Evolutionary conservation across 148 eudicot genomes (phyloP).

Genomic region (Fagopyrum tataricum): DNA sequence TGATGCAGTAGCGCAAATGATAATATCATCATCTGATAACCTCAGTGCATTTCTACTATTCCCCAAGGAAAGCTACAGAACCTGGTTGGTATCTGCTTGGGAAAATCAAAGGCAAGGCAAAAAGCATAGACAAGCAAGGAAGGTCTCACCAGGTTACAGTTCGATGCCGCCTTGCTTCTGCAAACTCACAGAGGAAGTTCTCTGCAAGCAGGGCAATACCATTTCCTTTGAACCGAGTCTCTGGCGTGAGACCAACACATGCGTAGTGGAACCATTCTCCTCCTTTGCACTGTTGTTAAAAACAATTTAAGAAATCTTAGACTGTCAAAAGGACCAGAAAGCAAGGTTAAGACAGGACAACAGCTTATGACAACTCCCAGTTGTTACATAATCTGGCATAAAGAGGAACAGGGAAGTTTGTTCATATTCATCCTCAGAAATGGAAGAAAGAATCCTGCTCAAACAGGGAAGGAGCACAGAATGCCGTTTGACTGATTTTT

Average conservation of each 20-base stretch:
- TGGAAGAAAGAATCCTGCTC: background rate
- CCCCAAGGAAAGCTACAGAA: background rate
- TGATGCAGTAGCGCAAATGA: background rate
- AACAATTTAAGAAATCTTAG: background rate
- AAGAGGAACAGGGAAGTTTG: constrained; percentile 2
- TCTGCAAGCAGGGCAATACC: constrained; percentile 98
- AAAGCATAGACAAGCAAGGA: background rate
- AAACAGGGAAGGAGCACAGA: background rate
- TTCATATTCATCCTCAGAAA: background rate
- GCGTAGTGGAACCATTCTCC: constrained; percentile 99
- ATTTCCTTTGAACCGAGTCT: constrained; percentile 93
- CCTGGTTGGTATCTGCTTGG: too few species aligned
- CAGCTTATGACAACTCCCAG: background rate
- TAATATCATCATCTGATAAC: background rate
- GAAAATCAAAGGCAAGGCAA: background rate
- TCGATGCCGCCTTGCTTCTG: background rate
- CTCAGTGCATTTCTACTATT: background rate
- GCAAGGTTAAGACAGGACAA: background rate
- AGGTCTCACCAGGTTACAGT: background rate
- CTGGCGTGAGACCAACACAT: constrained; percentile 91
- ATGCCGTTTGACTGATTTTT: background rate
- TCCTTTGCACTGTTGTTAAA: constrained; percentile 75
- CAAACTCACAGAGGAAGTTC: constrained; percentile 34
- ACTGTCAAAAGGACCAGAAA: background rate
- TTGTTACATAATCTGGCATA: background rate